These are phyloP conservation scores for Solioccasus polychromus DNA, from an alignment of 768 basidiomycete genomes.

Conservation along the genomic window DNA sequence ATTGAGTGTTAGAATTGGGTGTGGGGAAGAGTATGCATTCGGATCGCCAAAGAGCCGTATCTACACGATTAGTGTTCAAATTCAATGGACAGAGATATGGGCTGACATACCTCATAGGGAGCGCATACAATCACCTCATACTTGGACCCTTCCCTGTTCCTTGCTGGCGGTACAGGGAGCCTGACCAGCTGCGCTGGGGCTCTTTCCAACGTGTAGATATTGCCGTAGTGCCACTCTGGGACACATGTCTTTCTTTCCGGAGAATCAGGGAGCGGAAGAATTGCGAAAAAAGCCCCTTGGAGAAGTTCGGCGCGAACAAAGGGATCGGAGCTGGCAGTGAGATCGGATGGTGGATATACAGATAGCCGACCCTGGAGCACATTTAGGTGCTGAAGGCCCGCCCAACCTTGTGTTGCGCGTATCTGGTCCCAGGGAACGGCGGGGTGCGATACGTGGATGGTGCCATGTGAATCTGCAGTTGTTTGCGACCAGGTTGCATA, in stretches of 20 bases:
- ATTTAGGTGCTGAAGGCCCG: slow-evolving; percentile 76
- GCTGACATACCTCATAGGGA: slow-evolving; percentile 66
- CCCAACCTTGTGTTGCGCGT: slow-evolving; percentile 82
- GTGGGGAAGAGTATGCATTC: slow-evolving; percentile 32
- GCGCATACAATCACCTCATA: slow-evolving; percentile 77
- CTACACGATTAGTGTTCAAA: slow-evolving; percentile 33
- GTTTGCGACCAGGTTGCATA: slow-evolving; percentile 59
- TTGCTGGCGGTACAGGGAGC: slow-evolving; percentile 44
- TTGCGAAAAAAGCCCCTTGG: slow-evolving; percentile 74
- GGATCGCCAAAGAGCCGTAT: slow-evolving; percentile 86
- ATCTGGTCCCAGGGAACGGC: slow-evolving; percentile 63
- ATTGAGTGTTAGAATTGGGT: slow-evolving; percentile 57
- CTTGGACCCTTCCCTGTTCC: slow-evolving; percentile 39
- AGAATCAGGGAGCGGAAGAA: slow-evolving; percentile 46
- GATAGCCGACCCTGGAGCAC: slow-evolving; percentile 65
- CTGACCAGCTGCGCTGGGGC: slow-evolving; percentile 47
- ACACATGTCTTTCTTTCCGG: slow-evolving; percentile 26
- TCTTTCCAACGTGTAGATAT: slow-evolving; percentile 72
- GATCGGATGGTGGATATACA: slow-evolving; percentile 44
- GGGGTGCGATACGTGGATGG: slow-evolving; percentile 62
- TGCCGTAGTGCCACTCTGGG: slow-evolving; percentile 75
- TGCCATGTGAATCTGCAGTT: slow-evolving; percentile 40
- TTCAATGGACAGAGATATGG: background rate
- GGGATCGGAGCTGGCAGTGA: slow-evolving; percentile 29
- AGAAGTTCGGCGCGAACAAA: slow-evolving; percentile 57